Conservation (phyloP, 805 yeast species). For the Yarrowia alimentaria region DNA sequence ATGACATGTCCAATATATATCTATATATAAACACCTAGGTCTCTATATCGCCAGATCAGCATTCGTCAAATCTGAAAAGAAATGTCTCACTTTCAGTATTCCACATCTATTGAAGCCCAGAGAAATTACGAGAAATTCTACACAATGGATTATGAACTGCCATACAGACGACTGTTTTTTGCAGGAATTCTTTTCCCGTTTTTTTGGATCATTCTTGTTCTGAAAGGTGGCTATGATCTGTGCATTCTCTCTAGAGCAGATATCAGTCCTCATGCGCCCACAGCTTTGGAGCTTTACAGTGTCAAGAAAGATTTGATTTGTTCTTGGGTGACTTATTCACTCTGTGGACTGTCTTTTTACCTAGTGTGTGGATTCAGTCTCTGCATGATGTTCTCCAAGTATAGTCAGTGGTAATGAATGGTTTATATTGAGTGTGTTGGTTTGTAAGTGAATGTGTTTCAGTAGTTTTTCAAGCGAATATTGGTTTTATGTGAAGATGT, state of each 20-base stretch:
- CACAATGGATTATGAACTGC: slow-evolving; percentile 1
- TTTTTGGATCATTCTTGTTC: background rate
- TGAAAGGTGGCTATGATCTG: background rate
- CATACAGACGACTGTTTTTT: background rate
- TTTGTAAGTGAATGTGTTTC: too few species aligned
- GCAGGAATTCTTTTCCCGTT: background rate
- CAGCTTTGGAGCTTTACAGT: background rate
- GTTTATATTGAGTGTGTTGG: too few species aligned
- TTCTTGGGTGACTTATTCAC: background rate
- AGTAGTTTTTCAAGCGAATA: too few species aligned
- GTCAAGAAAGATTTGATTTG: background rate
- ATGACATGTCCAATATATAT: too few species aligned
- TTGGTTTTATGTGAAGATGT: too few species aligned
- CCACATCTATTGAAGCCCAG: slow-evolving; percentile 12
- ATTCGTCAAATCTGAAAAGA: too few species aligned
- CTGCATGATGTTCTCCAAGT: background rate
- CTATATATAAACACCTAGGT: too few species aligned
- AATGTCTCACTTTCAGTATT: background rate
- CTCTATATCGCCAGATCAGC: too few species aligned
- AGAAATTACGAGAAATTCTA: slow-evolving; percentile 5
- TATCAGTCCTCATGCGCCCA: slow-evolving; percentile 1
- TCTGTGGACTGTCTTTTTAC: slow-evolving; percentile 4
- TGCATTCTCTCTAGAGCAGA: background rate
- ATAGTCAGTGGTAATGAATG: background rate
- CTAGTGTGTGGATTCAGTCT: background rate